Percentiles rank a stretch among this genome's conserved stretches.
Conservation (phyloP, 331 rosid species). For the Arachis monticola region DNA sequence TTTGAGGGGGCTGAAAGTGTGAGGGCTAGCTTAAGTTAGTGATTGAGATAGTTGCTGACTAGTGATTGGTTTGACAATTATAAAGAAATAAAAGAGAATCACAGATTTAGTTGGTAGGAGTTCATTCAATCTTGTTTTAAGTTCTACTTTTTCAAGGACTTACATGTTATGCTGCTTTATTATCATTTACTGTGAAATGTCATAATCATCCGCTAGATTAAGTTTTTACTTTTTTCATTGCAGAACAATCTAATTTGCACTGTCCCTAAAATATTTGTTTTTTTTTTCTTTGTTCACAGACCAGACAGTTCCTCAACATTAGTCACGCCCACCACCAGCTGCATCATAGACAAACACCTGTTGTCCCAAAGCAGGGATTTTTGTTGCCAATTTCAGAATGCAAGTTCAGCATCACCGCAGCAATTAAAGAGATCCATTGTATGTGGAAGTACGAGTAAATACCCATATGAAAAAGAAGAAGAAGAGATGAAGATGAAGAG, state of each 20-base stretch:
- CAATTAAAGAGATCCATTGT: conserved; percentile 76
- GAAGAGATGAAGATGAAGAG: too few relatives aligned
- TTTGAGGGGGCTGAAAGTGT: background rate
- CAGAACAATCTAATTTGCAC: background rate
- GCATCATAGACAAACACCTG: conserved; percentile 57
- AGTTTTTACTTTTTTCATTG: background rate
- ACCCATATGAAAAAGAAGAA: too few relatives aligned
- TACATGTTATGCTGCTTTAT: background rate
- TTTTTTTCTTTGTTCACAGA: conserved; percentile 47
- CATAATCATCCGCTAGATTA: background rate
- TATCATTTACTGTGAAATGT: background rate
- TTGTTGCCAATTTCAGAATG: conserved; percentile 80
- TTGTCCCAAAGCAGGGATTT: conserved; percentile 63
- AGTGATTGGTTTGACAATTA: background rate
- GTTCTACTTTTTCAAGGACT: background rate
- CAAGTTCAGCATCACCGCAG: conserved; percentile 71
- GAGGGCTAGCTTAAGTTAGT: background rate
- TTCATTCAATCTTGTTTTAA: background rate
- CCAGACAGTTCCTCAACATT: conserved; percentile 61
- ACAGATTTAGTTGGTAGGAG: background rate
- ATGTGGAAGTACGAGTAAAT: conserved; percentile 18
- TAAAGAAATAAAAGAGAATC: background rate
- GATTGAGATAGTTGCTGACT: background rate
- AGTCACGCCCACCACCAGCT: conserved; percentile 51
- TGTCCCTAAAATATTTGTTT: conserved; percentile 7